Evolutionary conservation across 331 rosid genomes (phyloP), one percentile per base, ranked within the genome.

Genomic region (Spiraea crenata): DNA sequence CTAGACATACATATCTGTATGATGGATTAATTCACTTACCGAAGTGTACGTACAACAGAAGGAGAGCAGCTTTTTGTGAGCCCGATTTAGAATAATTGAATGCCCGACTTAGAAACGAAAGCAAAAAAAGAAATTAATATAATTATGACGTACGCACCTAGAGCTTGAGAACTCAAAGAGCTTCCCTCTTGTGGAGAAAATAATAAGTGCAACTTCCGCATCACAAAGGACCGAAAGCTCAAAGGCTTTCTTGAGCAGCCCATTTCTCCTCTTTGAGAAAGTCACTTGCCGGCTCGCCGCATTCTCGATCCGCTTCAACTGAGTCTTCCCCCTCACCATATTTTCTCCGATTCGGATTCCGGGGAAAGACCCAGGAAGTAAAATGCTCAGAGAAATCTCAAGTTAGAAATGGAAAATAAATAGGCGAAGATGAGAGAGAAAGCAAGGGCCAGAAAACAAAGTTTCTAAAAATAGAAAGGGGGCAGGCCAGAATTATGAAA

Each of bases 151-250:
- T 25, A 48, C 57, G 20, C 85, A 93, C 98, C 97, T 85, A 69
- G 85, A 79, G 70, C 92, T 93, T 4, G 98, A 82, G 76, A 89
- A 93, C 76, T 93, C 98, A 69, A 87, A 89, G 74, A 93, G 97
- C 82, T 89, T 93, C 56, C 97, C 97, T 80, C 90, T 87, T 31
- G 90, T 72, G 13, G 99, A 93, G 85, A 93, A 91, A 45, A 93
- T 73, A 14, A 93, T 81, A 59, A 93, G 92, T 60, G 95, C 95
- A 75, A 93, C 95, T 77, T 91, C 99, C 14, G 99, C 99, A 70
- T 93, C 99, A 57, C 99, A 93, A 19, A 93, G 85, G 56, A 93
- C 99, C 5, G 99, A 93, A 0, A 93, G 86, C 88, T 93, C 97
- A 68, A 86, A 93, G 5, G 99, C 96, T 67, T 93, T 93, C 83